phyloP scores from a whole-genome alignment of 495 filamentous ascomycete species.

The Neurospora sp. region DNA sequence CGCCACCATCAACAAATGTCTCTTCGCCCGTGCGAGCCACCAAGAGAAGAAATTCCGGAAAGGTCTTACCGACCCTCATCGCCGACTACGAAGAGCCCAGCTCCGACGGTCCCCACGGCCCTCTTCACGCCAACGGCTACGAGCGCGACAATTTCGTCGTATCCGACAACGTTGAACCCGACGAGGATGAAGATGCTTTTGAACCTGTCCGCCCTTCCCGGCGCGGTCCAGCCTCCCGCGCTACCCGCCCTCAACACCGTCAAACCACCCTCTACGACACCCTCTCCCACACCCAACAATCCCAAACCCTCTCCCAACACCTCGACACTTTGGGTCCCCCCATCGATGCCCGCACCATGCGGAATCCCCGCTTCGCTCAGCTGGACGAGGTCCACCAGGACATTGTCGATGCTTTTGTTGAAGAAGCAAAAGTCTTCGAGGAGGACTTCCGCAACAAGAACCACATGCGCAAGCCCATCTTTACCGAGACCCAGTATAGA shows the following conservation, averaged over 20 bases:
- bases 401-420: slow-evolving; percentile 54
- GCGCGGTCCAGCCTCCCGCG: slow-evolving; percentile 29
- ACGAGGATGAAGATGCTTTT: slow-evolving; percentile 49
- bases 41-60: slow-evolving; percentile 38
- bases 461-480: slow-evolving; percentile 53
- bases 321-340: not conserved
- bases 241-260: slow-evolving; percentile 63
- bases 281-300: not conserved
- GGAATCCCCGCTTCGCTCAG: slow-evolving; percentile 27
- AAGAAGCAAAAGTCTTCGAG: slow-evolving; percentile 57
- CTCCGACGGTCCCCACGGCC: slow-evolving; percentile 22
- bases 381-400: slow-evolving; percentile 38
- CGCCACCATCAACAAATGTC: slow-evolving; percentile 66
- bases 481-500: slow-evolving; percentile 67
- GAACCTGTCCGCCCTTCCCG: slow-evolving; percentile 32
- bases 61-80: slow-evolving; percentile 10
- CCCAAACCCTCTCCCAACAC: not conserved
- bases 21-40: slow-evolving; percentile 60
- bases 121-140: slow-evolving; percentile 35
- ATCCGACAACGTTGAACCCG: slow-evolving; percentile 32
- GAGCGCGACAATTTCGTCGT: slow-evolving; percentile 43
- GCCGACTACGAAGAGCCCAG: slow-evolving; percentile 27
- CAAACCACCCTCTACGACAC: slow-evolving; percentile 49
- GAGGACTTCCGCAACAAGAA: slow-evolving; percentile 56
- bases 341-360: not conserved